These are phyloP conservation scores for Exophiala sp. DNA, from an alignment of 2,329 filamentous ascomycete species.

Conservation along the genomic window DNA sequence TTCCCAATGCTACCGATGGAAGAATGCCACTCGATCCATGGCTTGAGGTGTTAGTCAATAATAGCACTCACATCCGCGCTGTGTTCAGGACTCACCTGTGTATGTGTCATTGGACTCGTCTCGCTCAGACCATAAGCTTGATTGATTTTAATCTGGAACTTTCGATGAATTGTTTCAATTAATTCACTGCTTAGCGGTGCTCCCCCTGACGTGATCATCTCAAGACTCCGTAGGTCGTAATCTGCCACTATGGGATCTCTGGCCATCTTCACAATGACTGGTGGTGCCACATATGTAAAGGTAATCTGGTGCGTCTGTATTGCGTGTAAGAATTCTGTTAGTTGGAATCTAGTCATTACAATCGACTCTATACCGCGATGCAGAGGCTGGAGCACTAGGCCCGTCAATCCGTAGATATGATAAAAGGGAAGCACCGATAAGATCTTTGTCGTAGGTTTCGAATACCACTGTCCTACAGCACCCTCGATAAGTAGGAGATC, in stretches of 20 bases:
- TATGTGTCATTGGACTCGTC: conserved; percentile 74
- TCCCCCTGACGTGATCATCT: conserved; percentile 82
- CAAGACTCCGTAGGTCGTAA: conserved; percentile 74
- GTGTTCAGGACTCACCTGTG: conserved; percentile 47
- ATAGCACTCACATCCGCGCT: conserved; percentile 33
- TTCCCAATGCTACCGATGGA: conserved; percentile 76
- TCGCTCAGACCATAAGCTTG: conserved; percentile 91
- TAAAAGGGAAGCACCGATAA: conserved; percentile 83
- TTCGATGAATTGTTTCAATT: conserved; percentile 68
- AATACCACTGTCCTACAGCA: conserved; percentile 49
- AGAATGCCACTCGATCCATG: conserved; percentile 71
- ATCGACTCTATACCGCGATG: conserved; percentile 64
- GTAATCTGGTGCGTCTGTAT: conserved; percentile 74
- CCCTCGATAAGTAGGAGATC: conserved; percentile 61
- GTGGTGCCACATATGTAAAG: conserved; percentile 78
- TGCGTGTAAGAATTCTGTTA: conserved; percentile 71
- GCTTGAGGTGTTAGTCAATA: conserved; percentile 65
- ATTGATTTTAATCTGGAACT: conserved; percentile 76
- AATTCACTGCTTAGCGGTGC: conserved; percentile 80
- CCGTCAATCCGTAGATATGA: conserved; percentile 81
- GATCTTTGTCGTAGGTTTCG: conserved; percentile 64
- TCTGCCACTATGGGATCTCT: conserved; percentile 74
- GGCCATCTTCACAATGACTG: conserved; percentile 73
- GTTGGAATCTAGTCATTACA: conserved; percentile 76
- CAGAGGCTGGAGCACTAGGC: conserved; percentile 66